A percentile compares a stretch with the other conserved stretches of the same genome.
Conservation (phyloP, 306 rosid species). For the Quercus engelmannii region DNA sequence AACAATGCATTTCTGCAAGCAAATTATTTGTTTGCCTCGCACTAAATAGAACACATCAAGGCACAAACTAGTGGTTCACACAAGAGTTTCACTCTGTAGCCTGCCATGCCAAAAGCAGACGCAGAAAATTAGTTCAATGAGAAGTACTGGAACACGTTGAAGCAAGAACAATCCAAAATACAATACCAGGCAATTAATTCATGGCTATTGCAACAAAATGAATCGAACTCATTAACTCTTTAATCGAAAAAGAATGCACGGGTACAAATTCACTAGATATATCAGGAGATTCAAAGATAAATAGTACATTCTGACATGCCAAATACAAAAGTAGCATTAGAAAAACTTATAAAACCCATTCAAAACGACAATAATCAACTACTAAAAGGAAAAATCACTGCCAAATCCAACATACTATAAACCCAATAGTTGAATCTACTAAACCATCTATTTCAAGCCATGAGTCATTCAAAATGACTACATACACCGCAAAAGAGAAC, state of each 20-base stretch:
- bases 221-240: neutral
- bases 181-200: neutral
- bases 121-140: neutral
- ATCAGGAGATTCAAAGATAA: conserved; percentile 5
- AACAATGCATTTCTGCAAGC: too few species aligned
- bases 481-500: conserved; percentile 23
- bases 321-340: neutral
- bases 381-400: neutral
- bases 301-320: conserved; percentile 14
- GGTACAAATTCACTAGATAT: conserved; percentile 11
- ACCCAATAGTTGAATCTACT: conserved; percentile 16
- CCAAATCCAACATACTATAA: conserved; percentile 13
- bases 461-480: conserved; percentile 9
- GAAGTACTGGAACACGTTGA: neutral
- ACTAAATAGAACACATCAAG: too few species aligned
- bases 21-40: too few species aligned
- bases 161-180: neutral
- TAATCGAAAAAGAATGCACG: neutral
- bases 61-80: neutral
- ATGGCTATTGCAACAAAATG: neutral
- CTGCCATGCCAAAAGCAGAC: neutral
- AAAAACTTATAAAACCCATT: neutral
- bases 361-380: neutral
- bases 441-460: conserved; percentile 24
- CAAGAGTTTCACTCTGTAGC: neutral